Base-by-base conservation (phyloP, 2,329 filamentous ascomycete species). In the Fusarium tjaetaba region DNA sequence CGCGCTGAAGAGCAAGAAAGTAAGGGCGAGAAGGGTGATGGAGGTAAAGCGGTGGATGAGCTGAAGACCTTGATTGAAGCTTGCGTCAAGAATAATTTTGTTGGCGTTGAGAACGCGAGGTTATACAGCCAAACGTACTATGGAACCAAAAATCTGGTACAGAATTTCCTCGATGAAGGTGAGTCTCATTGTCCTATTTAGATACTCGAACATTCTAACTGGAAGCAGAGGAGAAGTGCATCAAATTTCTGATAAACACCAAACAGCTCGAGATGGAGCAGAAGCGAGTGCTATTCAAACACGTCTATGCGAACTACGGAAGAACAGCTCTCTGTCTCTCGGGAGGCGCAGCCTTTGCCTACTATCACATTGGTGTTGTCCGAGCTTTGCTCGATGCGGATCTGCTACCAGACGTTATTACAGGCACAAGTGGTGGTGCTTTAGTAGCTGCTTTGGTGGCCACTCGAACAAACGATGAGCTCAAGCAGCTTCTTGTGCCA, bases 81-180 rank as follows among this genome's bases (percentile, higher is more conserved):
- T 20, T 98, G 95, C 80, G 93, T 98, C 77, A 99, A 98, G 88
- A 97, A 95, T 83, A 98, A 99, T 80, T 99, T 98, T 82, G 94
- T 94, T 24, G 96, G 96, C 0, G 92, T 97, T 20, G 96, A 99
- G 82, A 98, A 97, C 78, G 91, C 96, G 15, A 89, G 94, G 61
- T 84, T 99, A n/a, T 99, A 99, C 81, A 97, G 94, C 78, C 95
- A 98, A 84, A 97, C 96, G 7, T 99, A 99, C 80, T 97, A 95
- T 77, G 96, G 96, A 38, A 98, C 96, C n/a, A 99, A 99, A 82
- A 90, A 96, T 70, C 83, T 98, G 73, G 94, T 97, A 36, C 96
- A 98, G 82, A 91, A 92, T 62, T 98, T 96, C 79, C 86, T 97
- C 49, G 94, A 98, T 70, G 95, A 98, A 83, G 87, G 91, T 91